Conservation (phyloP, 2,329 filamentous ascomycete genomes). For the Claviceps maximensis region DNA sequence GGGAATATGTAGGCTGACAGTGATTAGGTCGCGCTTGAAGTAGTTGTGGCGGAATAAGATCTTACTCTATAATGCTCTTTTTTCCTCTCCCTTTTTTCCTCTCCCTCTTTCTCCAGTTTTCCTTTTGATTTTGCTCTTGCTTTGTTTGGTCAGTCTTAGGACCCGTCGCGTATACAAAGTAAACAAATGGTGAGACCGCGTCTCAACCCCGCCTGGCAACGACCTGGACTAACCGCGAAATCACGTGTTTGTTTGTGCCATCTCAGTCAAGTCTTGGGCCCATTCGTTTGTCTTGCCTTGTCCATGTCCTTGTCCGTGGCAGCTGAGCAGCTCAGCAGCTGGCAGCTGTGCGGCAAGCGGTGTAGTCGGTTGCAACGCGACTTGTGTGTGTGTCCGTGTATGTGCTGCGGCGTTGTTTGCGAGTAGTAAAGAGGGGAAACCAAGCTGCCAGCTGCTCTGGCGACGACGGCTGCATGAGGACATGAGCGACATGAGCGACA, state of each 20-base stretch:
- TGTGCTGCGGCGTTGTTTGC: no score
- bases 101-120: background rate
- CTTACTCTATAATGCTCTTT: background rate
- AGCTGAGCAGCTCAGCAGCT: background rate
- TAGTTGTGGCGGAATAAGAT: background rate
- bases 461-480: no score
- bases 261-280: background rate
- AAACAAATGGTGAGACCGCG: constrained; percentile 12
- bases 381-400: no score
- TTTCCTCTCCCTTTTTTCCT: background rate
- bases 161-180: constrained; percentile 7
- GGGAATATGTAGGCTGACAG: background rate
- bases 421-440: no score
- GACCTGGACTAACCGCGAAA: constrained; percentile 5
- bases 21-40: background rate
- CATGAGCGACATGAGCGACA: background rate
- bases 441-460: no score
- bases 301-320: no score
- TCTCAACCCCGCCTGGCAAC: constrained; percentile 10
- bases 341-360: background rate
- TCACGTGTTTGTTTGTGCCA: constrained; percentile 8
- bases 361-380: background rate
- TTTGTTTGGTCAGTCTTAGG: background rate
- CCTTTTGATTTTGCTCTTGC: background rate
- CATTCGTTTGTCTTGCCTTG: no score